phyloP scores from a whole-genome alignment of 2,329 filamentous ascomycete genomes.

The Fusarium fujikuroi region DNA sequence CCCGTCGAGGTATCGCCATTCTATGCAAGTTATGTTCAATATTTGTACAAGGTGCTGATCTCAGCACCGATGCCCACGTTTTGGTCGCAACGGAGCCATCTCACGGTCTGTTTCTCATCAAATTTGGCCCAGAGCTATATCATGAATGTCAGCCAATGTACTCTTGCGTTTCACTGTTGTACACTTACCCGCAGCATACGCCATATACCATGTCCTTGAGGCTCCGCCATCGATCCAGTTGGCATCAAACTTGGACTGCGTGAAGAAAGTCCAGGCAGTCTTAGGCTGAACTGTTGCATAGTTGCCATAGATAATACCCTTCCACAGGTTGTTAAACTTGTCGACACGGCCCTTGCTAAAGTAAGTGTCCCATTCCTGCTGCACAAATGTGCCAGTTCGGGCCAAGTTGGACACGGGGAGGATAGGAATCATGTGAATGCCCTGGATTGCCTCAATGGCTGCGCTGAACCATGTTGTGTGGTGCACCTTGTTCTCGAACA shows the following conservation, averaged over 20 bases:
- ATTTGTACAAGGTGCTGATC: slow-evolving; percentile 27
- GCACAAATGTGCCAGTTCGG: slow-evolving; percentile 75
- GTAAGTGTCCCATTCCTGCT: slow-evolving; percentile 83
- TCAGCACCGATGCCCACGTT: slow-evolving; percentile 6
- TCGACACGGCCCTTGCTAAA: slow-evolving; percentile 77
- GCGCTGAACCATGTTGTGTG: slow-evolving; percentile 90
- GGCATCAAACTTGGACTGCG: slow-evolving; percentile 70
- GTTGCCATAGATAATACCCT: slow-evolving; percentile 84
- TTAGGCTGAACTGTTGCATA: slow-evolving; percentile 79
- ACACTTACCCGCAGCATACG: slow-evolving; percentile 76
- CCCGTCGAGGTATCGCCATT: slow-evolving; percentile 29
- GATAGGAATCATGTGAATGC: slow-evolving; percentile 86
- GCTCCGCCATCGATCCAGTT: slow-evolving; percentile 84
- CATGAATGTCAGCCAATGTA: slow-evolving; percentile 24
- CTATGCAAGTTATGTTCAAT: slow-evolving; percentile 16
- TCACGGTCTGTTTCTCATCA: slow-evolving; percentile 11
- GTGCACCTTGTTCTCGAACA: slow-evolving; percentile 96
- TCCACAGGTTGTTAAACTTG: slow-evolving; percentile 80
- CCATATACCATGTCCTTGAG: slow-evolving; percentile 85
- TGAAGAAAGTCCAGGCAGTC: slow-evolving; percentile 80
- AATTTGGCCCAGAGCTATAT: slow-evolving; percentile 37
- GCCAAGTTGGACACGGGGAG: slow-evolving; percentile 74
- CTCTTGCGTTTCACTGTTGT: neutral
- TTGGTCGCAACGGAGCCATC: neutral
- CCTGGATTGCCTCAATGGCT: slow-evolving; percentile 76